These are phyloP conservation scores for Calocybe cyanea DNA, from an alignment of 768 basidiomycete genomes.

Conservation along the genomic window DNA sequence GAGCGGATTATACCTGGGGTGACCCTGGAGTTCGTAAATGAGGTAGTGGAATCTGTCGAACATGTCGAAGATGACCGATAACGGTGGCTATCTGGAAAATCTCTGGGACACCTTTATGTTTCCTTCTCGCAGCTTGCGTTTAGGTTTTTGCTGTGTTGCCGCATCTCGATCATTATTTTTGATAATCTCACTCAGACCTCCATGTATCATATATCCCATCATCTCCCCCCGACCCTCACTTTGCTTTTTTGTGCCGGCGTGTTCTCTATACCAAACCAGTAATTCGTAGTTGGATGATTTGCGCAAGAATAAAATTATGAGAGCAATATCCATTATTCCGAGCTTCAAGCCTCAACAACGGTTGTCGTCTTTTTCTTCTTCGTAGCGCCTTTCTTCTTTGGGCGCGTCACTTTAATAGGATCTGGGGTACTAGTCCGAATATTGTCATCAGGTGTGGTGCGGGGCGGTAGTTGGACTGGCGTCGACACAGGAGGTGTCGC, in stretches of 20 bases:
- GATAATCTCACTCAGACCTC: not conserved
- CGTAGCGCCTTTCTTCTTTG: slow-evolving; percentile 60
- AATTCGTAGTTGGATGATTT: not conserved
- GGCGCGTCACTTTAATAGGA: slow-evolving; percentile 70
- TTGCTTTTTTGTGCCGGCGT: slow-evolving; percentile 14
- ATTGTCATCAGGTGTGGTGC: slow-evolving; percentile 46
- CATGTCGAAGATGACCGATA: slow-evolving; percentile 78
- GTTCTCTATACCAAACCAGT: slow-evolving; percentile 21
- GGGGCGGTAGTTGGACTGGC: slow-evolving; percentile 44
- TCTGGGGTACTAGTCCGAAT: slow-evolving; percentile 54
- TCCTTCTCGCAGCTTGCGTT: no score
- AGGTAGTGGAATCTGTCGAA: slow-evolving; percentile 91
- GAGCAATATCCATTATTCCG: no score
- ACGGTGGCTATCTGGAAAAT: slow-evolving; percentile 1
- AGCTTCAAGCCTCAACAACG: slow-evolving; percentile 6
- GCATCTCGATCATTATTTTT: slow-evolving; percentile 3
- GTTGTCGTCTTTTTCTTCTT: slow-evolving; percentile 64
- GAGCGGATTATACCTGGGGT: slow-evolving; percentile 96
- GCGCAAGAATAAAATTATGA: no score
- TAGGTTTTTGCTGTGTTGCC: no score
- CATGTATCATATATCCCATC: slow-evolving; percentile 15
- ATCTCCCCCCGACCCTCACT: slow-evolving; percentile 2
- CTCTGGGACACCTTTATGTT: not conserved
- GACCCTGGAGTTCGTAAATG: slow-evolving; percentile 87
- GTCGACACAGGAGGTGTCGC: slow-evolving; percentile 25